Evolutionary conservation across 1,284 basidiomycete species (phyloP), one percentile per base, ranked within the genome.

Genomic region (Tilletia setariae): DNA sequence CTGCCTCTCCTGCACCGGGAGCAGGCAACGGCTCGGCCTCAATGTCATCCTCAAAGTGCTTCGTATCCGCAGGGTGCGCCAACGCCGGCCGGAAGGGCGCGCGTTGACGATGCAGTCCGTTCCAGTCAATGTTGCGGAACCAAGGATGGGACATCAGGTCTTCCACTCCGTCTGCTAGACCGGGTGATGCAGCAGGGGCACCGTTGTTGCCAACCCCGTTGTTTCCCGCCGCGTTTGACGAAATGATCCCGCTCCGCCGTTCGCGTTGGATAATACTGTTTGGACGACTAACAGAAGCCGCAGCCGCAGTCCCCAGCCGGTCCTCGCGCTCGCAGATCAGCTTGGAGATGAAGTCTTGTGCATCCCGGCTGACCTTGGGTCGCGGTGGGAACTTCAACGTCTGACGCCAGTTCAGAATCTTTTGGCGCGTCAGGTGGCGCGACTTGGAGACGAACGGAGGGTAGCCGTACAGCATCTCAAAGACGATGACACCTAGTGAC

Each of bases 291-390:
- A 88, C 88, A 66, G 89, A 90, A 47, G 88, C 85, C 13, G 87
- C 86, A 13, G 87, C 89, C 87, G 69, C 89, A 90, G 76, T 79
- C 23, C 94, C 94, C 42, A 98, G 86, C 42, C 94, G 88, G 81
- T 97, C 93, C 83, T 95, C 93, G 4, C 92, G 89, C 83, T 98
- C 94, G 83, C 95, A 97, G 42, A 97, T 87, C 21, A 98, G 86
- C 71, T 89, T 88, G 74, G 90, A 87, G 87, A 98, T 93, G 77
- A 97, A 86, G 84, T 90, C 90, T 72, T 92, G 87, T 44, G 90
- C 94, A 83, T 94, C 91, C 74, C 88, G 88, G 32, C 93, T 93
- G 67, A 95, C 89, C 69, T 86, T 87, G 69, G 93, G 93, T 72
- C 89, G 88, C 23, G 90, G 86, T 1, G 94, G 93, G 84, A 97